Evolutionary conservation across 371 early-diverging fungal species (phyloP), one percentile per base, ranked within the genome.

Genomic region (Syncephalis plumigaleata): DNA sequence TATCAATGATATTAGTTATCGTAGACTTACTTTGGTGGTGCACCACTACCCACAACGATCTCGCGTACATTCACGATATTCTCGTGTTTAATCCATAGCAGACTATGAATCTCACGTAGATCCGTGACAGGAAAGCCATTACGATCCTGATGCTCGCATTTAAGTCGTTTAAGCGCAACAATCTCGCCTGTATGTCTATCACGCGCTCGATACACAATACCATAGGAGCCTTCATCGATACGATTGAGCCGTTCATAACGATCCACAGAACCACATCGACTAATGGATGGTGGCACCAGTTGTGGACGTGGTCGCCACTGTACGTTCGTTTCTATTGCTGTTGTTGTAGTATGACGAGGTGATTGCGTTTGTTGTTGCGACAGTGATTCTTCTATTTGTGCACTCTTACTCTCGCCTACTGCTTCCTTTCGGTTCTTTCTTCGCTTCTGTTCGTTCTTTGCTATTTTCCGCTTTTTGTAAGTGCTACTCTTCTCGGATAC

Each of bases 191-290:
- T 94, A 7, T 66, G 55, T 45, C 80, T 69, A 58, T 98, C 91
- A 24, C 81, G 73, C 0, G 99, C 99, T 5, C 95, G 81, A 64
- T 92, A 98, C 3, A 99, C 99, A 18, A 98, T 77, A 11, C 99
- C 99, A 63, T 98, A 99, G 0, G 98, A 82, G 16, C 99, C 99
- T 62, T 99, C 99, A 46, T 91, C 97, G 54, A 99, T 98, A 52
- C 84, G 73, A 67, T 94, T 93, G 18, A 96, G 70, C 42, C 83
- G 82, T 53, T 92, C 88, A 65, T 86, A 96, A 46, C 70, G 62
- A 51, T 87, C 87, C 0, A 88, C 88, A 52, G 65, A 70, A 13
- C 91, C 74, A 52, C 89, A 91, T 27, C 63, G 61, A 23, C 63
- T 40, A 3, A 74, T 55, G 21, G 54, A 53, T 9, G 71, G 69